Base-by-base conservation (phyloP, 768 basidiomycete genomes). In the Leccinum boreale region DNA sequence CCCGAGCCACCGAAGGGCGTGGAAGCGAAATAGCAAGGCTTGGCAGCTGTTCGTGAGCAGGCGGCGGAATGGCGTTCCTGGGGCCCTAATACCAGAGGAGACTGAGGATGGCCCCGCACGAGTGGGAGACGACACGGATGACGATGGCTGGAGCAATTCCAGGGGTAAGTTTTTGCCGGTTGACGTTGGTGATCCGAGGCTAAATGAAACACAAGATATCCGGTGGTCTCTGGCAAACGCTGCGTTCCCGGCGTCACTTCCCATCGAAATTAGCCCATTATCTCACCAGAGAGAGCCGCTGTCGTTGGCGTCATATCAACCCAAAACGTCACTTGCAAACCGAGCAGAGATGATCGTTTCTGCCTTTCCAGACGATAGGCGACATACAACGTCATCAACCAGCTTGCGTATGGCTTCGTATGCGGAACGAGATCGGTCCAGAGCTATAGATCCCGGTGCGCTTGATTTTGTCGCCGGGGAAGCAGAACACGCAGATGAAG, bases 1-100 rank as follows among this genome's bases (percentile, higher is more conserved):
- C 29, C 85, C 87, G 1, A 89, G 86, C 61, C 89, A 90, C 67
- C 79, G 86, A 53, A 82, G 78, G n/a, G 82, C 82, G 12, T 89
- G 87, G 88, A 82, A 76, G 64, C 79, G 80, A 59, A 79, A 81
- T 64, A 80, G 85, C 64, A 80, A 76, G 59, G 83, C 85, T 12
- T 89, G 87, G 87, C 78, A 81, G 57, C 68, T 79, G 19, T 85
- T 90, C 63, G 78, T 82, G 24, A 71, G 67, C 50, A 67, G 76
- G 52, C 65, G 68, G n/a, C 68, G 61, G 50, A 69, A 66, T 5
- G 59, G 70, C 9, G 61, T 68, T 55, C 55, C 70, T 44, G 65
- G 72, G 49, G 65, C 69, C 19, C 53, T 73, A 15, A 74, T 77
- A 62, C 68, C 72, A 9, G 75, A 76, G 52, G 74, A 77, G 51